Evolutionary conservation across 108 stramenopile species (phyloP).

Genomic region (Skeletonema grethae): DNA sequence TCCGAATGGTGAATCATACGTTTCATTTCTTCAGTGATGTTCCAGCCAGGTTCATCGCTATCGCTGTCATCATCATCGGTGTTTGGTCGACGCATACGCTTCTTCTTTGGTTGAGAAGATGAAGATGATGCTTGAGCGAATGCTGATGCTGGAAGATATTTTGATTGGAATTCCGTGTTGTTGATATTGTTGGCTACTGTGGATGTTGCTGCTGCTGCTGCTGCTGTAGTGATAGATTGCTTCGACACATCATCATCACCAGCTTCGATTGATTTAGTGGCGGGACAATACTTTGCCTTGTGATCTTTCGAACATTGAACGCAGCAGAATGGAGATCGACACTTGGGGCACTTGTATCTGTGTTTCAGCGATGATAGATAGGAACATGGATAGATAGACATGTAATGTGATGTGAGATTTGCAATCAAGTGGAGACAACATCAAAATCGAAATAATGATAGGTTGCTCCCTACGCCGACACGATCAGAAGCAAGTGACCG

Average conservation of each 20-base stretch:
- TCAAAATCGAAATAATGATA: background rate
- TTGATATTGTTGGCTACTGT: background rate
- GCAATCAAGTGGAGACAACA: background rate
- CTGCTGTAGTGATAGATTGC: constrained; percentile 7
- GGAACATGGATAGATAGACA: background rate
- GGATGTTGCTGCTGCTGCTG: background rate
- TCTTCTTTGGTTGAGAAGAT: constrained; percentile 4
- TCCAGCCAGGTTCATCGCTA: constrained; percentile 67
- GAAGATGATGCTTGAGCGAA: background rate
- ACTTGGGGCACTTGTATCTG: constrained; percentile 88
- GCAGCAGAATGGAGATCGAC: constrained; percentile 73
- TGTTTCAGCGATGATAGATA: background rate
- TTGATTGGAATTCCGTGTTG: constrained; percentile 18
- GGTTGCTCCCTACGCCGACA: background rate
- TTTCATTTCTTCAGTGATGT: constrained; percentile 76
- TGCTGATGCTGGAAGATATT: constrained; percentile 14
- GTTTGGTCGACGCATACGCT: constrained; percentile 5
- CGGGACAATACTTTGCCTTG: constrained; percentile 54
- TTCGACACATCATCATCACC: background rate
- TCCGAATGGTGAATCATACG: constrained; percentile 47
- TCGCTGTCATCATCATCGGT: constrained; percentile 60
- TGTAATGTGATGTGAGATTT: background rate
- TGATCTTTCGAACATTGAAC: constrained; percentile 77
- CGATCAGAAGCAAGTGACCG: background rate
- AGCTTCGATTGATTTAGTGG: constrained; percentile 3